Conservation (phyloP, 768 basidiomycete genomes). For the Suillus alpinus region DNA sequence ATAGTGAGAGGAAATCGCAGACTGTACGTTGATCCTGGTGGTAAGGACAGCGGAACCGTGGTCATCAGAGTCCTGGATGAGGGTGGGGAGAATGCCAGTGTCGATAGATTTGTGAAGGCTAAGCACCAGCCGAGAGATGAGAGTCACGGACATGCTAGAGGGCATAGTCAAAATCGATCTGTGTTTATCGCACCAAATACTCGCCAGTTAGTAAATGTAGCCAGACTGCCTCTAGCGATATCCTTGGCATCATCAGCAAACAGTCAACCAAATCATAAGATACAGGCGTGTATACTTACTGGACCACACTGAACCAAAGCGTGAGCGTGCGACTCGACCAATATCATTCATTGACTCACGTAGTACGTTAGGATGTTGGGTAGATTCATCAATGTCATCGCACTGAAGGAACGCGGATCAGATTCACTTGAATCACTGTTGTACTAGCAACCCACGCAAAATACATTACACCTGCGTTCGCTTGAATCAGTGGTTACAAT, state of each 20-base stretch:
- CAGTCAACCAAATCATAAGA: not conserved
- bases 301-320: not conserved
- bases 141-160: constrained; percentile 44
- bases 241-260: not conserved
- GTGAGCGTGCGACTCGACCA: not conserved
- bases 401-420: constrained; percentile 26
- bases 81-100: constrained; percentile 3
- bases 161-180: not conserved
- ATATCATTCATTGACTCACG: constrained; percentile 16
- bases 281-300: not conserved
- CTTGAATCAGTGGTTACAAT: not conserved
- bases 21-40: not conserved
- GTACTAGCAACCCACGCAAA: constrained; percentile 40
- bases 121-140: constrained; percentile 56
- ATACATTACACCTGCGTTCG: constrained; percentile 46
- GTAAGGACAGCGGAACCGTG: not conserved
- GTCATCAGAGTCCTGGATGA: not conserved
- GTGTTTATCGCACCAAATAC: not conserved
- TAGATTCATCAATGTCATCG: constrained; percentile 51
- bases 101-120: constrained; percentile 45
- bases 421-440: not conserved
- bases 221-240: not conserved
- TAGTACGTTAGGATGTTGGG: constrained; percentile 45
- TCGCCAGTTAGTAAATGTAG: not conserved
- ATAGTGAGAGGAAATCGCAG: not conserved